These are phyloP conservation scores for Fusarium virguliforme DNA, from an alignment of 2,329 filamentous ascomycete genomes.

Conservation along the genomic window DNA sequence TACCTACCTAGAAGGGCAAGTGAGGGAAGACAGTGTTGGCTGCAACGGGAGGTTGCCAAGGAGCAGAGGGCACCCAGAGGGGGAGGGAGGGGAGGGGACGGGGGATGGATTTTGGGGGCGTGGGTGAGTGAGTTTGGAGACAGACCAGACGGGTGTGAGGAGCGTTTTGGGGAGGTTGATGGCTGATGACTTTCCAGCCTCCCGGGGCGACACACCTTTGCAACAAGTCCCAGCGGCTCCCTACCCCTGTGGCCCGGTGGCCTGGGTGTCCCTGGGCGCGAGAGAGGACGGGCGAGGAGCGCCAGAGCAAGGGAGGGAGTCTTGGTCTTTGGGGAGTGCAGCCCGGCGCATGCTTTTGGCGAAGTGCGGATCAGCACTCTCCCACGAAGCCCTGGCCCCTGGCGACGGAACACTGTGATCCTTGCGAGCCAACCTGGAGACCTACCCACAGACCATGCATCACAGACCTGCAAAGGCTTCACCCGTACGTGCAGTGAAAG, in stretches of 20 bases:
- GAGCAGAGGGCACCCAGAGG: constrained; percentile 31
- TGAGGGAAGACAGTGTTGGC: constrained; percentile 19
- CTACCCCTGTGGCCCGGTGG: constrained; percentile 44
- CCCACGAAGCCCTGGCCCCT: constrained; percentile 23
- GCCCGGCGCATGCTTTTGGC: not conserved
- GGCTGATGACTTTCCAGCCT: constrained; percentile 40
- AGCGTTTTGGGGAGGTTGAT: constrained; percentile 26
- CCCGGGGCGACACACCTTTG: constrained; percentile 42
- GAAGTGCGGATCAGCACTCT: constrained; percentile 39
- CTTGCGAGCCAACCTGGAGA: too few species aligned
- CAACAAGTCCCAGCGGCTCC: constrained; percentile 40
- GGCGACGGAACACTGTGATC: constrained; percentile 30
- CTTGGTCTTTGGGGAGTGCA: too few species aligned
- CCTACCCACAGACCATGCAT: constrained; percentile 11
- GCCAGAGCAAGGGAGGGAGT: constrained; percentile 20
- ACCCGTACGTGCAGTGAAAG: too few species aligned
- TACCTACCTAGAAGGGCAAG: constrained; percentile 32
- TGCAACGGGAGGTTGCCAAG: constrained; percentile 25
- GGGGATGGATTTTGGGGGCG: constrained; percentile 19
- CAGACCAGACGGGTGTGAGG: constrained; percentile 24
- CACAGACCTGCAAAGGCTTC: constrained; percentile 13
- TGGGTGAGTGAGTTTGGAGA: constrained; percentile 4
- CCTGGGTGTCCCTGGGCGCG: constrained; percentile 41
- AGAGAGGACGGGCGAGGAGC: constrained; percentile 19
- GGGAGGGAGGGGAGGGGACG: not conserved